Conservation (phyloP, 768 basidiomycete genomes). For the Kondoa malvinella region DNA sequence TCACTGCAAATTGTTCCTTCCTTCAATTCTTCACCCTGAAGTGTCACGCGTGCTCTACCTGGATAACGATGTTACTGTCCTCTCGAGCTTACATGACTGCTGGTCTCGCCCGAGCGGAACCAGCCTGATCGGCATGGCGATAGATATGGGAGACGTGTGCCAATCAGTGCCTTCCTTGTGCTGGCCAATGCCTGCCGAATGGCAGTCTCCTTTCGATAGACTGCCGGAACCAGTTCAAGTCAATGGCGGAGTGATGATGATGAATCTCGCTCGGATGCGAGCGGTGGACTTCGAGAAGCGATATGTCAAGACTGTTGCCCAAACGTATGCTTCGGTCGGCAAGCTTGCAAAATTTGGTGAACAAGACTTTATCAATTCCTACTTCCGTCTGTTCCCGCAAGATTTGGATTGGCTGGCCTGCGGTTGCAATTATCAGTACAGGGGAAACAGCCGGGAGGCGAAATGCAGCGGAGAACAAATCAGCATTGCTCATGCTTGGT, state of each 20-base stretch:
- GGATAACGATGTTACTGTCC: slow-evolving; percentile 22
- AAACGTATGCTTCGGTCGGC: slow-evolving; percentile 14
- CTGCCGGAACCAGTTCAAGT: slow-evolving; percentile 21
- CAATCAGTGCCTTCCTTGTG: slow-evolving; percentile 15
- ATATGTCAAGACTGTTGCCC: slow-evolving; percentile 20
- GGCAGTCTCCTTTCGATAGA: slow-evolving; percentile 11
- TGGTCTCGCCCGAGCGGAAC: slow-evolving; percentile 3
- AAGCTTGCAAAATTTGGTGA: slow-evolving; percentile 17
- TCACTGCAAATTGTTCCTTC: slow-evolving; percentile 24
- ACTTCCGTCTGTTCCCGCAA: slow-evolving; percentile 19
- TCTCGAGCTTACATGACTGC: slow-evolving; percentile 16
- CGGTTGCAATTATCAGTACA: slow-evolving; percentile 24
- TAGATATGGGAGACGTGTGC: slow-evolving; percentile 25
- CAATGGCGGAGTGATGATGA: slow-evolving; percentile 20
- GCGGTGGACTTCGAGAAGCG: slow-evolving; percentile 18
- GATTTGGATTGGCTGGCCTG: slow-evolving; percentile 21
- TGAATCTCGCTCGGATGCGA: slow-evolving; percentile 18
- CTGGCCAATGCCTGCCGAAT: slow-evolving; percentile 20
- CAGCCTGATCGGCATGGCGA: slow-evolving; percentile 19
- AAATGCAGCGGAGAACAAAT: slow-evolving; percentile 19
- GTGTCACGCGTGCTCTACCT: slow-evolving; percentile 21
- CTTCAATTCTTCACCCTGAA: slow-evolving; percentile 18
- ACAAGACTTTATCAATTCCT: slow-evolving; percentile 25
- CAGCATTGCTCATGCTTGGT: slow-evolving; percentile 21
- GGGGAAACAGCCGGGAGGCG: slow-evolving; percentile 17